A percentile compares a stretch with the other conserved stretches of the same genome.
phyloP scores from a whole-genome alignment of 2,329 filamentous ascomycete species.

The Penicillium rolfsii region DNA sequence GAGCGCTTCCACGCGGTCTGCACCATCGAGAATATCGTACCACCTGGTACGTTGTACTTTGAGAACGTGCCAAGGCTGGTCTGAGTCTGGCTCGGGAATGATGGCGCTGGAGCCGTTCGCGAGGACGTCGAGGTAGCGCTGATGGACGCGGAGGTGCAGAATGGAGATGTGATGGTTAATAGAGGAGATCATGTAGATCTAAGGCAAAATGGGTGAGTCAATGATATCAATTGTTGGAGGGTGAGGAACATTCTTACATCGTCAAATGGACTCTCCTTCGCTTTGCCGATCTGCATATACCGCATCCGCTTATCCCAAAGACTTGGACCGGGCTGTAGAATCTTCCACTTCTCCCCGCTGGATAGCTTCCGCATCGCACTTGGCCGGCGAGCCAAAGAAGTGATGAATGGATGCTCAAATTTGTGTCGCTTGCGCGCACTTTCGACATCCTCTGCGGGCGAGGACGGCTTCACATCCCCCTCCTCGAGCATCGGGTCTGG shows the following conservation, averaged over 20 bases:
- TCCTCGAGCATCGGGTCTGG: conserved; percentile 34
- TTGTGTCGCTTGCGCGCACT: conserved; percentile 45
- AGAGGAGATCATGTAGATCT: conserved; percentile 66
- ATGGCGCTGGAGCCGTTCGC: conserved; percentile 46
- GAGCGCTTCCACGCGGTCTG: conserved; percentile 60
- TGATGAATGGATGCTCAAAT: conserved; percentile 38
- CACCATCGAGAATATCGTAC: conserved; percentile 60
- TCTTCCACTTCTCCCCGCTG: conserved; percentile 57
- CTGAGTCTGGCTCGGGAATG: conserved; percentile 26
- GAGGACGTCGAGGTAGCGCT: conserved; percentile 59
- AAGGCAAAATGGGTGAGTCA: conserved; percentile 7
- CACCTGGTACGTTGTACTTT: conserved; percentile 59
- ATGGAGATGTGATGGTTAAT: conserved; percentile 66
- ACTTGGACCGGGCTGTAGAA: conserved; percentile 53
- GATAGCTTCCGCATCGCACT: conserved; percentile 48
- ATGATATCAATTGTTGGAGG: too few relatives aligned
- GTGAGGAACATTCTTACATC: conserved; percentile 50
- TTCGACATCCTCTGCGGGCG: conserved; percentile 31
- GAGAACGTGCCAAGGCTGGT: conserved; percentile 56
- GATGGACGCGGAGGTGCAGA: conserved; percentile 61
- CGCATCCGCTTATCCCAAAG: conserved; percentile 61
- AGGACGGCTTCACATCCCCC: conserved; percentile 24
- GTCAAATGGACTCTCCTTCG: conserved; percentile 51
- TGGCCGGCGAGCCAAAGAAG: conserved; percentile 35
- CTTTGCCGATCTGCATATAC: conserved; percentile 62